phyloP scores from a whole-genome alignment of 2,329 filamentous ascomycete genomes.

The Xylariales sp. region DNA sequence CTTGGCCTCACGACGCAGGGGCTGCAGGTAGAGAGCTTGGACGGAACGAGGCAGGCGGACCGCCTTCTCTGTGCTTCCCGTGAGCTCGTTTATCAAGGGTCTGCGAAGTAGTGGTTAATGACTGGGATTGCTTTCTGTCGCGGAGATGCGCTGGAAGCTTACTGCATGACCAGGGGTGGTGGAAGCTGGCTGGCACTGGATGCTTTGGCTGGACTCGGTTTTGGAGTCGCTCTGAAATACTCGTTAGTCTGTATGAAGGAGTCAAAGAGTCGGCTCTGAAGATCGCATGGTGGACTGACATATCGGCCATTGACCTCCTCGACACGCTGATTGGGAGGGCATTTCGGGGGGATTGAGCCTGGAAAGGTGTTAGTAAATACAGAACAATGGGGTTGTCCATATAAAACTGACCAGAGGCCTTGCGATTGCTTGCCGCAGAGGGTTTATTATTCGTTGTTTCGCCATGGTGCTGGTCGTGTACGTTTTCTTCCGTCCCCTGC shows the following conservation, averaged over 20 bases:
- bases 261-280: no score
- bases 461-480: conserved; percentile 23
- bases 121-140: neutral
- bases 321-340: conserved; percentile 12
- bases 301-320: conserved; percentile 19
- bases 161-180: conserved; percentile 5
- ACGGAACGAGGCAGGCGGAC: conserved; percentile 70
- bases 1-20: conserved; percentile 68
- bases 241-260: no score
- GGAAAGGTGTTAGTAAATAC: no score
- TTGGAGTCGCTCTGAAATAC: neutral
- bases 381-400: no score
- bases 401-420: conserved; percentile 22
- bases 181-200: conserved; percentile 1
- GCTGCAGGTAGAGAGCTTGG: conserved; percentile 81
- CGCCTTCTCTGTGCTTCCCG: conserved; percentile 16
- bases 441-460: conserved; percentile 21
- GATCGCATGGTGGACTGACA: conserved; percentile 20
- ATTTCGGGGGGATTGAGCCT: conserved; percentile 21
- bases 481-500: no score
- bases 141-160: neutral
- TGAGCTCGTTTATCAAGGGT: conserved; percentile 18
- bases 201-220: neutral
- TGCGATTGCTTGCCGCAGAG: conserved; percentile 20
- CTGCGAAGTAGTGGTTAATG: neutral